Evolutionary conservation across 192 early-diverging fungal genomes (phyloP).

Genomic region (Entophlyctis helioformis): DNA sequence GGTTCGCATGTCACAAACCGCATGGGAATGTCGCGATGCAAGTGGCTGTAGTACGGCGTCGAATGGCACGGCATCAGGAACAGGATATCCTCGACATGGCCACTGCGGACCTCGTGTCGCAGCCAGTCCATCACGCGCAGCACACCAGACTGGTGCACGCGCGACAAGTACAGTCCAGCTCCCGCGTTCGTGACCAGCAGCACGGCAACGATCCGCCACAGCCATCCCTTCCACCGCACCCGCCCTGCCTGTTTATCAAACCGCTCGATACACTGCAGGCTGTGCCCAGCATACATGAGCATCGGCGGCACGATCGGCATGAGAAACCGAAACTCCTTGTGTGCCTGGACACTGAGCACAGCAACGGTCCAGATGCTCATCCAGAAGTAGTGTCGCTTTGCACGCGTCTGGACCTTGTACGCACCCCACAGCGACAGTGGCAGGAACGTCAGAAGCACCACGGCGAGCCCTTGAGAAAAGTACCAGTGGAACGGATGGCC

Average conservation of each 20-base stretch:
- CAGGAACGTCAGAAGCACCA: constrained; percentile 63
- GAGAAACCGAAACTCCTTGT: constrained; percentile 97
- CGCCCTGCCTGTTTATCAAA: neutral
- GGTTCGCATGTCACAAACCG: constrained; percentile 90
- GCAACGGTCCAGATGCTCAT: constrained; percentile 11
- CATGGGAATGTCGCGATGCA: constrained; percentile 60
- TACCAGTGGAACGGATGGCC: constrained; percentile 89
- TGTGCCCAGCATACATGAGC: constrained; percentile 8
- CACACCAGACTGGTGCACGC: constrained; percentile 87
- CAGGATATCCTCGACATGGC: constrained; percentile 29
- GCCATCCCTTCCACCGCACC: too few species aligned
- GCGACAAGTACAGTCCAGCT: constrained; percentile 55
- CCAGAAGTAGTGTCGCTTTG: too few species aligned
- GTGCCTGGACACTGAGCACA: constrained; percentile 65
- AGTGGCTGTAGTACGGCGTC: constrained; percentile 79
- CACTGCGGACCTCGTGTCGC: constrained; percentile 21
- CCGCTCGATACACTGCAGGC: neutral
- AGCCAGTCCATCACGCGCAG: constrained; percentile 74
- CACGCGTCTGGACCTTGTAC: too few species aligned
- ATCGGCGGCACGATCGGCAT: constrained; percentile 62
- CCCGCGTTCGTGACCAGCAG: constrained; percentile 50
- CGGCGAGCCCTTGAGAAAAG: constrained; percentile 65
- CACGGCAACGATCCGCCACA: constrained; percentile 1
- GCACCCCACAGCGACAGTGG: constrained; percentile 51
- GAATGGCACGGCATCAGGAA: constrained; percentile 98